Evolutionary conservation across 108 stramenopile species (phyloP).

Genomic region (Ochromonas danica): DNA sequence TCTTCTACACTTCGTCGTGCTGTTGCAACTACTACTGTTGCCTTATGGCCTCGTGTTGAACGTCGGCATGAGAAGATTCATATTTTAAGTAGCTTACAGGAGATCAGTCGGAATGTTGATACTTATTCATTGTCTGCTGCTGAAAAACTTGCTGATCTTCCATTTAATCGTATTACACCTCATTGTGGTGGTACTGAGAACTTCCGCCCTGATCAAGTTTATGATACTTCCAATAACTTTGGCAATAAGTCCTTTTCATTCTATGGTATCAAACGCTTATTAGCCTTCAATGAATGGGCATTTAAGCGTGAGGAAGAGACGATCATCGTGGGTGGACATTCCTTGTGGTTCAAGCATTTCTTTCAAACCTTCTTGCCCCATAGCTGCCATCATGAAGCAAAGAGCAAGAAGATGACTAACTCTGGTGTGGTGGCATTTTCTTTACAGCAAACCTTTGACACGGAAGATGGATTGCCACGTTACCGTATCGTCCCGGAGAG

Average conservation of each 20-base stretch:
- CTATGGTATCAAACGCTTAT: slow-evolving; percentile 69
- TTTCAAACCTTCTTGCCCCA: slow-evolving; percentile 74
- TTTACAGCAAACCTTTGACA: slow-evolving; percentile 32
- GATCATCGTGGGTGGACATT: slow-evolving; percentile 77
- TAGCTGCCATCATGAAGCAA: slow-evolving; percentile 61
- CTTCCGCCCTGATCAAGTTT: slow-evolving; percentile 30
- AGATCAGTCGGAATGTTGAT: slow-evolving; percentile 79
- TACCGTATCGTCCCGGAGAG: slow-evolving; percentile 47
- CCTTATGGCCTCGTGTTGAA: slow-evolving; percentile 62
- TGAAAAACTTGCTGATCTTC: slow-evolving; percentile 43
- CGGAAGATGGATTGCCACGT: slow-evolving; percentile 30
- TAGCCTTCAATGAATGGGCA: slow-evolving; percentile 63
- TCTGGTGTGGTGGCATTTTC: slow-evolving; percentile 73
- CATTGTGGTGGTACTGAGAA: slow-evolving; percentile 19
- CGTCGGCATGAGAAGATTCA: slow-evolving; percentile 27
- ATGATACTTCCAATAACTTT: slow-evolving; percentile 52
- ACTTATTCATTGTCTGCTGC: slow-evolving; percentile 73
- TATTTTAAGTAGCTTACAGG: slow-evolving; percentile 70
- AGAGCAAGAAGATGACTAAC: slow-evolving; percentile 80
- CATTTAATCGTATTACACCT: background rate
- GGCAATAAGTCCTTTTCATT: slow-evolving; percentile 74
- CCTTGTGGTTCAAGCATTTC: slow-evolving; percentile 77
- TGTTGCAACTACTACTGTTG: slow-evolving; percentile 73
- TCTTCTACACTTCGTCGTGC: slow-evolving; percentile 76
- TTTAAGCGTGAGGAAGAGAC: slow-evolving; percentile 59